These are phyloP conservation scores for Trypanosoma theileri DNA, from an alignment of 208 protist species.

Conservation along the genomic window DNA sequence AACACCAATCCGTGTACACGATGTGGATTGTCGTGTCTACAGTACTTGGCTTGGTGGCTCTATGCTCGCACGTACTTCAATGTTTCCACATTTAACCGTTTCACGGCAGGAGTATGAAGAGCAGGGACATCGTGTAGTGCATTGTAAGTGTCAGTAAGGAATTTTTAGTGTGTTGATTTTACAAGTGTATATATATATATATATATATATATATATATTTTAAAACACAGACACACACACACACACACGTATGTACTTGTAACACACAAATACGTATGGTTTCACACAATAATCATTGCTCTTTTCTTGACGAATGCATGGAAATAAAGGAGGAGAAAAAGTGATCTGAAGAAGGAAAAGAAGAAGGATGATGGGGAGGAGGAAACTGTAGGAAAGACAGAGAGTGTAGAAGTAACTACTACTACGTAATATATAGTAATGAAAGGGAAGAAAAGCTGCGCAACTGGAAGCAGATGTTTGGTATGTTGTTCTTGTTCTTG, in stretches of 20 bases:
- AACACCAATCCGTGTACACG: conserved; percentile 69
- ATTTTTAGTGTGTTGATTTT: neutral
- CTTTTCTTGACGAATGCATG: neutral
- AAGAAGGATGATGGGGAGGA: too few species aligned
- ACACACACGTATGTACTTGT: neutral
- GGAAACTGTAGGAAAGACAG: neutral
- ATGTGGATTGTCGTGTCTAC: conserved; percentile 71
- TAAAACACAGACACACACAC: neutral
- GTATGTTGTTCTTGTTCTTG: neutral
- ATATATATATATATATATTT: conserved; percentile 1
- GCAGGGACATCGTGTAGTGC: conserved; percentile 77
- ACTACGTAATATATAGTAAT: neutral
- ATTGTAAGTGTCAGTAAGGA: conserved; percentile 83
- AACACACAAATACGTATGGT: conserved; percentile 2
- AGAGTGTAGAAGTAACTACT: neutral
- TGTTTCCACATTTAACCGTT: conserved; percentile 85
- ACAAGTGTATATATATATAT: too few species aligned
- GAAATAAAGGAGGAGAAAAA: neutral
- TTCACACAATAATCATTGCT: neutral
- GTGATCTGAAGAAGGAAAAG: neutral
- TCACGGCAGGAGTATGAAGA: conserved; percentile 88
- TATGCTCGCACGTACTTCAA: conserved; percentile 82
- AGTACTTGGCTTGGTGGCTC: conserved; percentile 83
- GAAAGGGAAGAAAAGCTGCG: neutral
- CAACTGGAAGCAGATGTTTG: neutral